Percentiles rank a stretch among this genome's conserved stretches.
Conservation (phyloP, 2,329 filamentous ascomycete genomes). For the Colletotrichum abscissum region DNA sequence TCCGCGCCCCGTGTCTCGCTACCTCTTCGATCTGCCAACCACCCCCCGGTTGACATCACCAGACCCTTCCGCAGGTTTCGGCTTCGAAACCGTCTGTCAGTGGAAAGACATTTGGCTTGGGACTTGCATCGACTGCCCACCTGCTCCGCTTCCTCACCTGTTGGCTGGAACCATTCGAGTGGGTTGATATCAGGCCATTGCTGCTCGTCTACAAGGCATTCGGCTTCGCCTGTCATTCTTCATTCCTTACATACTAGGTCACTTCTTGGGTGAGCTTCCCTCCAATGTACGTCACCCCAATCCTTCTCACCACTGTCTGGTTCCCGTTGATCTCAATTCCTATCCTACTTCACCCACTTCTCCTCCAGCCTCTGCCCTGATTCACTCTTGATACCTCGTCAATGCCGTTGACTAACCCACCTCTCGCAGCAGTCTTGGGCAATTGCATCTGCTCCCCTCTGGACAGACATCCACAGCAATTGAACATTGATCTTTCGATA, state of each 20-base stretch:
- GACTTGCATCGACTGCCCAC: not conserved
- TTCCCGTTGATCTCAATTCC: slow-evolving; percentile 19
- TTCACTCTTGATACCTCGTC: slow-evolving; percentile 14
- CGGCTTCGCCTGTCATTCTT: slow-evolving; percentile 6
- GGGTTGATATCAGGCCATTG: slow-evolving; percentile 26
- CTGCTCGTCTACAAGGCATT: not conserved
- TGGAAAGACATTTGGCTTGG: slow-evolving; percentile 17
- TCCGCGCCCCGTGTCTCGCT: slow-evolving; percentile 16
- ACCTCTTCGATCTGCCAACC: slow-evolving; percentile 22
- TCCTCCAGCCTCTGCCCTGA: slow-evolving; percentile 5
- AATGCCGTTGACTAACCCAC: slow-evolving; percentile 30
- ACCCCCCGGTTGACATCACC: slow-evolving; percentile 28
- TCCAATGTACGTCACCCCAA: slow-evolving; percentile 22
- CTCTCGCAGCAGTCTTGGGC: slow-evolving; percentile 24
- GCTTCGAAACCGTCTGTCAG: slow-evolving; percentile 1
- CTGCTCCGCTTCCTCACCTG: slow-evolving; percentile 14
- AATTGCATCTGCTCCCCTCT: not conserved
- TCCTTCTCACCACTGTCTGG: slow-evolving; percentile 2
- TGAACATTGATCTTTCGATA: not conserved
- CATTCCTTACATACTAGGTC: not conserved
- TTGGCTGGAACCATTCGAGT: slow-evolving; percentile 25
- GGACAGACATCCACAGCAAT: not conserved
- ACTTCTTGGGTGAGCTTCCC: not conserved
- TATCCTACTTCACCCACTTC: slow-evolving; percentile 2
- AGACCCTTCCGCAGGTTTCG: slow-evolving; percentile 16